These are phyloP conservation scores for Solanum neorickii DNA, from an alignment of 257 asterid genomes.

Conservation along the genomic window DNA sequence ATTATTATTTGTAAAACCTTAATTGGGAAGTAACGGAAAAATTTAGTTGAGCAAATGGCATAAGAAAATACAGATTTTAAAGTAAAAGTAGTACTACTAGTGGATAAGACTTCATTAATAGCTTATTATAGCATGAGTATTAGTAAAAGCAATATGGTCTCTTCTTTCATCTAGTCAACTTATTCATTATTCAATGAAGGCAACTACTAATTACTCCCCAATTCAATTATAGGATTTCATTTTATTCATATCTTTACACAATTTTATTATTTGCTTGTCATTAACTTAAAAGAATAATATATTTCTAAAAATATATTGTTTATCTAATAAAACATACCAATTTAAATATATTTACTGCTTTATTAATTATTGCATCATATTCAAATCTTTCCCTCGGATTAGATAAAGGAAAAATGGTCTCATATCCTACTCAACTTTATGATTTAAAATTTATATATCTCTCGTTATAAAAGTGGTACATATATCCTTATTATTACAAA, in stretches of 20 bases:
- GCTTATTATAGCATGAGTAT: neutral
- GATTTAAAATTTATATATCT: neutral
- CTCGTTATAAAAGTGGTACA: neutral
- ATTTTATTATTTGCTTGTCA: neutral
- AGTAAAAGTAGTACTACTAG: neutral
- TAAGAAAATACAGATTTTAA: neutral
- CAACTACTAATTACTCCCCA: neutral
- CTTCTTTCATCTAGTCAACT: neutral
- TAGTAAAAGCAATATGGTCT: neutral
- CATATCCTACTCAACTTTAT: neutral
- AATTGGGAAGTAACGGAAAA: neutral
- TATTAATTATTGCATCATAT: neutral
- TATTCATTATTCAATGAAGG: neutral
- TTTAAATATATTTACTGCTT: too few species aligned
- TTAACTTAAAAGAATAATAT: too few species aligned
- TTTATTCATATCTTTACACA: neutral
- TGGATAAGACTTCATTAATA: neutral
- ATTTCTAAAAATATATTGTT: too few species aligned
- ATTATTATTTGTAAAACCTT: neutral
- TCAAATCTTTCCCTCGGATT: neutral
- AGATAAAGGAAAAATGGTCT: too few species aligned
- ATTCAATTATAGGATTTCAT: neutral
- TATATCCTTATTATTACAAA: neutral
- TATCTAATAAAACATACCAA: neutral
- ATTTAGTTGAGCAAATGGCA: neutral